Percentiles rank a stretch among this genome's conserved stretches.
These are phyloP conservation scores for Hymenoscyphus salicellus DNA, from an alignment of 2,329 filamentous ascomycete species.

Conservation along the genomic window DNA sequence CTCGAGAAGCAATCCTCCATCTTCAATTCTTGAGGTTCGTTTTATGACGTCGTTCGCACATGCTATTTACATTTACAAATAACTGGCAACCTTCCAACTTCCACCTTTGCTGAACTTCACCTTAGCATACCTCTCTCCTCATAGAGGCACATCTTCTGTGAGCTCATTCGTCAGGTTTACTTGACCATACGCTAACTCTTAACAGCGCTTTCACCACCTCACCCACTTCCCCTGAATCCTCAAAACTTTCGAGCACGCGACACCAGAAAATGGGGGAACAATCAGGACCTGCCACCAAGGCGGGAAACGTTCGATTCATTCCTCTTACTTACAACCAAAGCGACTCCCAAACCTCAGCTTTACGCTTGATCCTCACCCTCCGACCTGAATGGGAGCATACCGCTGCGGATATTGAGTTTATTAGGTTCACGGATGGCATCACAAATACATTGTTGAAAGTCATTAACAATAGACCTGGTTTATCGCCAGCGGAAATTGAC, in stretches of 20 bases:
- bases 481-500: slow-evolving; percentile 75
- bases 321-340: slow-evolving; percentile 74
- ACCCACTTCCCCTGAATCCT: not conserved
- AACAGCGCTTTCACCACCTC: not conserved
- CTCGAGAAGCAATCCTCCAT: not conserved
- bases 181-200: not conserved
- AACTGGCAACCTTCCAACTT: not conserved
- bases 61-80: not conserved
- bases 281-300: slow-evolving; percentile 11
- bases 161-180: not conserved
- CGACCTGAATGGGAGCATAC: slow-evolving; percentile 77
- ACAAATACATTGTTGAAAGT: slow-evolving; percentile 89
- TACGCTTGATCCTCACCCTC: slow-evolving; percentile 73
- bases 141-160: not conserved
- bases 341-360: slow-evolving; percentile 75
- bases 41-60: not conserved
- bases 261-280: not conserved
- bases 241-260: not conserved
- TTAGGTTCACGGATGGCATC: slow-evolving; percentile 95
- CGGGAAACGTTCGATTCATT: slow-evolving; percentile 56
- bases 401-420: slow-evolving; percentile 74
- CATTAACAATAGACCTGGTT: slow-evolving; percentile 65
- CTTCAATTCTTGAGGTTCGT: not conserved
- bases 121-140: not conserved
- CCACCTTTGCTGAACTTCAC: not conserved